Conservation (phyloP, 371 early-diverging fungal species). For the Mortierella sp. region DNA sequence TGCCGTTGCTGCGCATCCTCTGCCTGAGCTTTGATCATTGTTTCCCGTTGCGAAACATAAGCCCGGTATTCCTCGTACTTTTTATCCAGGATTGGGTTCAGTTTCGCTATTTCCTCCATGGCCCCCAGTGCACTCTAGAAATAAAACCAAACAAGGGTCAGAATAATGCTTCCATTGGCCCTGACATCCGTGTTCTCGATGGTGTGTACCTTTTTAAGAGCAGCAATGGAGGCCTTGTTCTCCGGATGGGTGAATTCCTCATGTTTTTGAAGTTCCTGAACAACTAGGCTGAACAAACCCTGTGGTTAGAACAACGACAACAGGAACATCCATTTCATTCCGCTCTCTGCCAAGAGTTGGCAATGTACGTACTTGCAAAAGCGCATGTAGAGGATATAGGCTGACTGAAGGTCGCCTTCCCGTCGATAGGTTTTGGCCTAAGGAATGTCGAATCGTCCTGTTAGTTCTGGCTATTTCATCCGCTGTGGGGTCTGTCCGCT, state of each 20-base stretch:
- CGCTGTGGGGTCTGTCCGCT: too few relatives aligned
- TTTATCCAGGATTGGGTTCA: constrained; percentile 36
- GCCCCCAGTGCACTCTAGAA: constrained; percentile 30
- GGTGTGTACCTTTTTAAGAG: constrained; percentile 52
- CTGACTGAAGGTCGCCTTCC: constrained; percentile 64
- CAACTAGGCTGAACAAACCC: constrained; percentile 58
- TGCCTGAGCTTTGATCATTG: constrained; percentile 10
- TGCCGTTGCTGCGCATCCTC: constrained; percentile 21
- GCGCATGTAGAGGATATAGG: constrained; percentile 66
- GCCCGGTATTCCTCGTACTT: constrained; percentile 32
- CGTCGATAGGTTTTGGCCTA: constrained; percentile 56
- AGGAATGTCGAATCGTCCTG: not conserved
- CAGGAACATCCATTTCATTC: not conserved
- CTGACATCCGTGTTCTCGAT: not conserved
- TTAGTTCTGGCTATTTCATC: too few relatives aligned
- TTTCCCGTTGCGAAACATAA: constrained; percentile 25
- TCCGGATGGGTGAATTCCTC: constrained; percentile 57
- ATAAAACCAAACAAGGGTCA: too few relatives aligned
- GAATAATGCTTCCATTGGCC: too few relatives aligned
- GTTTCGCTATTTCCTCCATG: constrained; percentile 24
- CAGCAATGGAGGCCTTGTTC: constrained; percentile 49
- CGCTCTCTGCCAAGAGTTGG: not conserved
- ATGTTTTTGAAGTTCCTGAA: constrained; percentile 66
- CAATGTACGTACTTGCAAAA: constrained; percentile 60
- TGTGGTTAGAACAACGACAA: not conserved